Base-by-base conservation (phyloP, 2,329 filamentous ascomycete species). In the Trichoderma sp. region DNA sequence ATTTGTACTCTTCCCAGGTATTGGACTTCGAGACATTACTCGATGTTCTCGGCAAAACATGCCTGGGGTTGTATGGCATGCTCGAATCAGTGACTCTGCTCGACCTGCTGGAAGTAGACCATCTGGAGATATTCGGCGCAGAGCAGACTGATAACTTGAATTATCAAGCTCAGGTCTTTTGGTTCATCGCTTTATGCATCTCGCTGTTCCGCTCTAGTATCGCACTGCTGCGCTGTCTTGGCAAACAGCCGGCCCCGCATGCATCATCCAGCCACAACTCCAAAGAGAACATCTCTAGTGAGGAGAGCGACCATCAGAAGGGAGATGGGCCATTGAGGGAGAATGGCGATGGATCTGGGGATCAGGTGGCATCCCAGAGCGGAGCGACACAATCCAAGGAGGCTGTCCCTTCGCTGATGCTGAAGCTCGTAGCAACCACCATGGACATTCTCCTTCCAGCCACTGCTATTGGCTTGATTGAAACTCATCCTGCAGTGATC, bases 401-500 rank as follows among this genome's bases (percentile, higher is more conserved):
- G 13, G 75, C 79, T 68, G 75, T 78, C 1, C 73, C 66, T 24
- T 76, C 73, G 1, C 75, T 89, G 2, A 73, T 80, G 32, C 83
- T 85, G 16, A 81, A 82, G 60, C 76, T 90, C 6, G 70, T 88
- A 1, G 83, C 87, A 1, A 88, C 91, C 74, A 72, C 79, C 7
- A 82, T 90, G 61, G 91, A 93, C 75, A 75, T 91, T 58, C 74
- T 89, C 4, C 81, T 91, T 37, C 91, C 91, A 0, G 86, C 86
- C 0, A 80, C 81, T 6, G 80, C 85, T 0, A 78, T 91, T 16
- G 88, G 88, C 0, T 91, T 89, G 89, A 78, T 90, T 30, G 76
- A 81, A 0, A 79, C 84, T 1, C 80, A 83, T 11, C 78, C 83
- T 0, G 82, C 86, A 3, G 79, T 83, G 1, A 84, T 91, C 1